phyloP scores from a whole-genome alignment of 352 stramenopile species.

The Thraustochytrium sp. region DNA sequence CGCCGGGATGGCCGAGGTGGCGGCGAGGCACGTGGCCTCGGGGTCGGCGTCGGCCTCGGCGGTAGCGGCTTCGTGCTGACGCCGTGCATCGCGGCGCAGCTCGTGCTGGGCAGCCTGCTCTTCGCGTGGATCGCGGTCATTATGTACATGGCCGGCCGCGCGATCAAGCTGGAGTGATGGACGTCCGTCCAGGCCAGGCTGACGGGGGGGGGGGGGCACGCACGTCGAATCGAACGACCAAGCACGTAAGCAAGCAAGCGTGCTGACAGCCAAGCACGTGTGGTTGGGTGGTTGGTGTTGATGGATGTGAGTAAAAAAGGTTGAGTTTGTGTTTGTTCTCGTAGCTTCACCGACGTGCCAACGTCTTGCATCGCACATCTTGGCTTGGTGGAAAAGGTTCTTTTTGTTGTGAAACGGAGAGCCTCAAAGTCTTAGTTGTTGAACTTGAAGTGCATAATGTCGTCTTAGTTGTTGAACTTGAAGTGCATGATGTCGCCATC shows the following conservation, averaged over 20 bases:
- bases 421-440: background rate
- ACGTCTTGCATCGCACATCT: too few relatives aligned
- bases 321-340: background rate
- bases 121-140: background rate
- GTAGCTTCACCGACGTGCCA: too few relatives aligned
- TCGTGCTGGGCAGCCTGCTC: background rate
- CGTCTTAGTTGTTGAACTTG: constrained; percentile 68
- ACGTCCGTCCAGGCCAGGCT: too few relatives aligned
- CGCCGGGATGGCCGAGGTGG: too few relatives aligned
- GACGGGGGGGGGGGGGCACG: too few relatives aligned
- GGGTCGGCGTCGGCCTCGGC: too few relatives aligned
- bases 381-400: background rate
- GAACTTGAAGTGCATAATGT: background rate
- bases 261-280: too few relatives aligned
- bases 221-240: too few relatives aligned
- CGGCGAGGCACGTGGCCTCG: too few relatives aligned
- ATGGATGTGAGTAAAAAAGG: background rate
- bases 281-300: background rate
- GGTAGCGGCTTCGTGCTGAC: background rate
- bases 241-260: too few relatives aligned
- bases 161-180: too few relatives aligned
- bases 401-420: background rate
- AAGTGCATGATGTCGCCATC: constrained; percentile 85
- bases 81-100: background rate
- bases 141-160: background rate